Conservation (phyloP, 345 rosid species). For the Gossypium stocksii region DNA sequence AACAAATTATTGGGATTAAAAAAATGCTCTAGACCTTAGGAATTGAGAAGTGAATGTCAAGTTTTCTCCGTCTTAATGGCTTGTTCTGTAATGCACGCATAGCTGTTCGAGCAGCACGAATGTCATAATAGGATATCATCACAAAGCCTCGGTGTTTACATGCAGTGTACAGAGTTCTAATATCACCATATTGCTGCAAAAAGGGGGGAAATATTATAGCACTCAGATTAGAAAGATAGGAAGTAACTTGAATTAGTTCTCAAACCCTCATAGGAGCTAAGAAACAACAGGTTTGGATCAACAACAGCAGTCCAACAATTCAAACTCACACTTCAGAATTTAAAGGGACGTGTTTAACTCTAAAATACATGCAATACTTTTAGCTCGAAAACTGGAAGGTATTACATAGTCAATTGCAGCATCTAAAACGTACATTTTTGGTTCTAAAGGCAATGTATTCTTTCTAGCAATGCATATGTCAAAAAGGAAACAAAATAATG, state of each 20-base stretch:
- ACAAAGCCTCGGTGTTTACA: constrained; percentile 79
- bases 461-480: constrained; percentile 1
- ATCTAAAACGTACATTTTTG: not conserved
- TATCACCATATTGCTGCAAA: constrained; percentile 65
- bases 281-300: not conserved
- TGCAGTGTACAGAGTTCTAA: constrained; percentile 66
- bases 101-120: constrained; percentile 71
- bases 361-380: not conserved
- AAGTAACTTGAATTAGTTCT: not conserved
- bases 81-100: constrained; percentile 66
- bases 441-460: not conserved
- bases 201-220: constrained; percentile 5
- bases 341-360: not conserved
- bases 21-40: constrained; percentile 46
- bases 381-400: not conserved
- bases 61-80: constrained; percentile 47
- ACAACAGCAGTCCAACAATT: not conserved
- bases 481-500: not conserved
- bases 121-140: constrained; percentile 76
- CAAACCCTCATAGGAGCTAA: not conserved
- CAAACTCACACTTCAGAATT: not conserved
- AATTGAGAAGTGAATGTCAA: constrained; percentile 74
- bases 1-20: not conserved
- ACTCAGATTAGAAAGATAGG: constrained; percentile 3
- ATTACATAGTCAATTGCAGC: not conserved